Conservation (phyloP, 768 basidiomycete species). For the Brasilioporus rufonigricans region DNA sequence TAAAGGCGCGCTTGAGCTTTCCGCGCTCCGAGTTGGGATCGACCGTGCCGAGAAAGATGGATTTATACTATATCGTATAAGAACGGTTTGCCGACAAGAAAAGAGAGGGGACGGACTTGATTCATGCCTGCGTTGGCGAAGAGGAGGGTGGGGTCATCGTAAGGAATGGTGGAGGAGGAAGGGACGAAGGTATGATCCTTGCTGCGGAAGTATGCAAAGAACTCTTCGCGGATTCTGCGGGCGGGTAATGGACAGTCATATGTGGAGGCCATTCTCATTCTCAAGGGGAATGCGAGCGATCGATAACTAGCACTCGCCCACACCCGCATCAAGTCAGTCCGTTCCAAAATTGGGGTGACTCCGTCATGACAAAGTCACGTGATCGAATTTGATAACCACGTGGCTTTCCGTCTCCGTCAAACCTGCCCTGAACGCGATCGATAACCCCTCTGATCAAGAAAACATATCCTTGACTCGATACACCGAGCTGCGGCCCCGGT, state of each 20-base stretch:
- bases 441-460: slow-evolving; percentile 33
- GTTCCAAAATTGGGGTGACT: slow-evolving; percentile 7
- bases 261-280: slow-evolving; percentile 33
- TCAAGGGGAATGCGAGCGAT: slow-evolving; percentile 15
- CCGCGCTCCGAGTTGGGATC: slow-evolving; percentile 92
- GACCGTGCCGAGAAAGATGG: slow-evolving; percentile 96
- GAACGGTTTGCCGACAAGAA: not conserved
- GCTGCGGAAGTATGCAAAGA: slow-evolving; percentile 83
- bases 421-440: slow-evolving; percentile 49
- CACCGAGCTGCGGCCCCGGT: slow-evolving; percentile 29
- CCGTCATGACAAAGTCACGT: slow-evolving; percentile 13
- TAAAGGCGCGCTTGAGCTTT: slow-evolving; percentile 90
- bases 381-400: slow-evolving; percentile 13
- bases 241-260: slow-evolving; percentile 67
- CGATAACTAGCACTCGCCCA: slow-evolving; percentile 17
- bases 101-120: slow-evolving; percentile 50
- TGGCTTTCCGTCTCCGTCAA: not conserved
- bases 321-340: not conserved
- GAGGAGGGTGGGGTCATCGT: slow-evolving; percentile 95
- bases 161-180: slow-evolving; percentile 91
- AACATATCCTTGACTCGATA: slow-evolving; percentile 12
- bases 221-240: slow-evolving; percentile 78
- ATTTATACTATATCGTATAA: slow-evolving; percentile 69
- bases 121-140: slow-evolving; percentile 99
- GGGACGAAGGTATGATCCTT: slow-evolving; percentile 86